Evolutionary conservation across 1,284 basidiomycete genomes (phyloP), one percentile per base, ranked within the genome.

Genomic region (Fomitiporia mediterranea): DNA sequence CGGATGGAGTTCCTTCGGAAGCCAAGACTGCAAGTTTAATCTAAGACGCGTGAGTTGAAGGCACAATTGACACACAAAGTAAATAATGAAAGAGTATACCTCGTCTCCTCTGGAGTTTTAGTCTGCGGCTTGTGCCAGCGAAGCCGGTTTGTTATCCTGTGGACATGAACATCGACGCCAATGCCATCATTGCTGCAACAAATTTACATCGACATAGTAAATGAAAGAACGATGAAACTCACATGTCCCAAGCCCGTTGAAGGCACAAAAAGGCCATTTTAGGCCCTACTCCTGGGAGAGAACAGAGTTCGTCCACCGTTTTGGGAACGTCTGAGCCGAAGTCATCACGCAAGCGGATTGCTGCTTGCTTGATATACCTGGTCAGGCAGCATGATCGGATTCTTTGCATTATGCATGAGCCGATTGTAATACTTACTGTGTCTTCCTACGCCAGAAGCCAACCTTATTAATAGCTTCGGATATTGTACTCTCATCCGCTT

Each of bases 121-220:
- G 94, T 96, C 3, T 83, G 82, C 2, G 80, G 83, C 53, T 82
- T 81, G 69, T 97, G 93, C 96, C 96, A 98, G 21, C 89, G 86
- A 0, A 98, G 72, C 17, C 94, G 79, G 64, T 98, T 96, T 11
- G 94, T 93, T 56, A 98, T 95, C 0, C 96, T 78, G 64, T 98
- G 94, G 0, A 99, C 96, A 66, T 99, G 94, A 0, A 93, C 89
- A 64, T 98, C 96, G 0, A 98, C 95, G 0, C 96, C 96, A 37
- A 99, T 97, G 0, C 95, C 96, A n/a, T 82, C 77, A 64, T 97
- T 95, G 46, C 91, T 92, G 63, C 17, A 9, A 25, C 19, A 46
- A 56, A 5, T 39, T 32, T 23, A 17, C 19, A 17, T 42, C 4
- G 6, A 27, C 23, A 13, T 25, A 17, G 9, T 39, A 7, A 11